A percentile compares a stretch with the other conserved stretches of the same genome.
These are phyloP conservation scores for Neolecta irregularis DNA, from an alignment of 1,139 yeast species.

Conservation along the genomic window DNA sequence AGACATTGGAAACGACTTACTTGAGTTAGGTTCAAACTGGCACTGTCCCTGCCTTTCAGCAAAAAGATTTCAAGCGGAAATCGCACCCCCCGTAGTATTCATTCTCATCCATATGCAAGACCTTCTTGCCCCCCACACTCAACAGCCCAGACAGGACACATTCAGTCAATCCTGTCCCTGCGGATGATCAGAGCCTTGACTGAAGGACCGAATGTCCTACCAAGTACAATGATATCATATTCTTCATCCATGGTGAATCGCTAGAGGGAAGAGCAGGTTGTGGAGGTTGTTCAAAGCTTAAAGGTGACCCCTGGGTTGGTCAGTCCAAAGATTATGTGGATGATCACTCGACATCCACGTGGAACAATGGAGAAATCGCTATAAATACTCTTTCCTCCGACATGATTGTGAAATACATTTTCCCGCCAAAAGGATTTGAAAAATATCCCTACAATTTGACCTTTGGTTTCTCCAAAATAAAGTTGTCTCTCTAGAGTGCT, in stretches of 20 bases:
- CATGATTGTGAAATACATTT: not conserved
- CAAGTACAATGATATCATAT: conserved; percentile 80
- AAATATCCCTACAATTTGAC: no score
- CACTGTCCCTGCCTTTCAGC: conserved; percentile 33
- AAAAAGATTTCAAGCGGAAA: not conserved
- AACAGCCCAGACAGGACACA: conserved; percentile 87
- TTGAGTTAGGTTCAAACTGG: conserved; percentile 46
- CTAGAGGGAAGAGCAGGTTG: not conserved
- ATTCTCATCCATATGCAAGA: conserved; percentile 87
- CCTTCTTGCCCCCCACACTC: conserved; percentile 94
- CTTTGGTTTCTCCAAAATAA: no score
- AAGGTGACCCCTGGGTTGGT: not conserved
- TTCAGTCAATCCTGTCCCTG: conserved; percentile 75
- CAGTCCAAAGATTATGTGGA: not conserved
- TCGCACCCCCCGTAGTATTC: conserved; percentile 73
- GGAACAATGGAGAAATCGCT: not conserved
- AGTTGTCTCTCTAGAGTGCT: no score
- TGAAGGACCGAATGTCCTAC: conserved; percentile 23
- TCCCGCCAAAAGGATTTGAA: no score
- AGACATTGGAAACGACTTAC: conserved; percentile 12
- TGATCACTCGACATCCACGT: not conserved
- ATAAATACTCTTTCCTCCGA: not conserved
- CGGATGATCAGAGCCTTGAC: not conserved
- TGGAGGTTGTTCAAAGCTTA: not conserved
- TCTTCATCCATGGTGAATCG: conserved; percentile 62